phyloP scores from a whole-genome alignment of 352 stramenopile species.

The Aphanomyces euteiches region DNA sequence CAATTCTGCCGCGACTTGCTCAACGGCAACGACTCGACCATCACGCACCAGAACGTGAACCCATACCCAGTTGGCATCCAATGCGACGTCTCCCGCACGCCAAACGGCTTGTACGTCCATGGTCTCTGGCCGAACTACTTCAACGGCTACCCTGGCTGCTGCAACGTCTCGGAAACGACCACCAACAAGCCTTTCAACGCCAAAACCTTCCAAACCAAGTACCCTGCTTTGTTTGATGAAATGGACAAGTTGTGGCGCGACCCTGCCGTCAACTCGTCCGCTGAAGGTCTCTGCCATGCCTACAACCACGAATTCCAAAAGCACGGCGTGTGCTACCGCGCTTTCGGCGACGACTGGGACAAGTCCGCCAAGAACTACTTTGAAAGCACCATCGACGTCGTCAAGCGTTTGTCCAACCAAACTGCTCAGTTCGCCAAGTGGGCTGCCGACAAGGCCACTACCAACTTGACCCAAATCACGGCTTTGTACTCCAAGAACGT shows the following conservation, averaged over 20 bases:
- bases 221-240: slow-evolving; percentile 44
- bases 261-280: slow-evolving; percentile 46
- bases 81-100: slow-evolving; percentile 44
- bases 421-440: slow-evolving; percentile 57
- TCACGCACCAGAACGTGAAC: slow-evolving; percentile 78
- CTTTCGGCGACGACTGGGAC: slow-evolving; percentile 48
- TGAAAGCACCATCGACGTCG: slow-evolving; percentile 50
- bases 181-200: slow-evolving; percentile 60
- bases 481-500: slow-evolving; percentile 57
- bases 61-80: slow-evolving; percentile 52
- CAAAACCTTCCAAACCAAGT: slow-evolving; percentile 41
- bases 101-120: slow-evolving; percentile 66
- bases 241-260: slow-evolving; percentile 70
- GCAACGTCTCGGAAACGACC: slow-evolving; percentile 56
- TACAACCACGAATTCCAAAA: slow-evolving; percentile 86
- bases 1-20: slow-evolving; percentile 79
- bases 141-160: slow-evolving; percentile 66
- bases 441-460: slow-evolving; percentile 37
- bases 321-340: slow-evolving; percentile 71
- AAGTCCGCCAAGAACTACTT: slow-evolving; percentile 63
- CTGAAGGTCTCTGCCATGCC: slow-evolving; percentile 69
- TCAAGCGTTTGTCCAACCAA: slow-evolving; percentile 37
- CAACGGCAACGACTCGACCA: slow-evolving; percentile 60
- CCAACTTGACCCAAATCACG: slow-evolving; percentile 39
- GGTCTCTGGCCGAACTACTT: slow-evolving; percentile 76